Base-by-base conservation (phyloP, 2,329 filamentous ascomycete species). In the Ambrosiella xylebori region DNA sequence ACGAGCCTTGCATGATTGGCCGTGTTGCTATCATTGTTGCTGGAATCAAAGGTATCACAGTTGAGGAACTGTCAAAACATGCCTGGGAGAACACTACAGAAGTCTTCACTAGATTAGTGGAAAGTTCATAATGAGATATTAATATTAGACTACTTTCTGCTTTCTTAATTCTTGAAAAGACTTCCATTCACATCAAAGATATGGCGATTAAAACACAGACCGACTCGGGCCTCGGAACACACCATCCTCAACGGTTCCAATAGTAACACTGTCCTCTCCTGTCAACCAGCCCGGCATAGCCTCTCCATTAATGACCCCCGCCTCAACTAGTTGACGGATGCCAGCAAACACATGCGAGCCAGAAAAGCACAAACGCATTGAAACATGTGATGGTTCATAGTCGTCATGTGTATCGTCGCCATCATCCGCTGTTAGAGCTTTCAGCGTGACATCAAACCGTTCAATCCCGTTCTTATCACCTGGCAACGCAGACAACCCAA, bases 211-310 rank as follows among this genome's bases (percentile, higher is more conserved):
- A 27, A 27, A 2, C 27, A 27, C 27, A 5, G 27, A 27, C 27
- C 27, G 27, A 47, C n/a, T 55, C 80, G 64, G 77, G 70, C 1
- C 77, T 79, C 49, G 71, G 71, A 64, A 89, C 81, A 61, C 82
- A 1, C 88, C 87, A 60, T 80, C 69, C 62, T 75, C 77, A 3
- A 94, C 80, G 36, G 80, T 76, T 0, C 86, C 85, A 41, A 82
- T 75, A 57, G 86, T 93, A 4, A 93, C 81, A 0, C 83, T 85
- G 50, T 88, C 85, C 65, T 95, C 88, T 1, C 88, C 89, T 0
- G 88, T 93, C 83, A 95, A 84, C 88, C 88, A 95, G 0, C 85
- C 85, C 0, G 89, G 88, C 85, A 94, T 90, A 57, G 74, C 79
- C 64, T 82, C 77, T 1, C 87, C 84, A 66, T 94, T 81, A 35